phyloP scores from a whole-genome alignment of 768 basidiomycete species.

The Kondoa malvinella region DNA sequence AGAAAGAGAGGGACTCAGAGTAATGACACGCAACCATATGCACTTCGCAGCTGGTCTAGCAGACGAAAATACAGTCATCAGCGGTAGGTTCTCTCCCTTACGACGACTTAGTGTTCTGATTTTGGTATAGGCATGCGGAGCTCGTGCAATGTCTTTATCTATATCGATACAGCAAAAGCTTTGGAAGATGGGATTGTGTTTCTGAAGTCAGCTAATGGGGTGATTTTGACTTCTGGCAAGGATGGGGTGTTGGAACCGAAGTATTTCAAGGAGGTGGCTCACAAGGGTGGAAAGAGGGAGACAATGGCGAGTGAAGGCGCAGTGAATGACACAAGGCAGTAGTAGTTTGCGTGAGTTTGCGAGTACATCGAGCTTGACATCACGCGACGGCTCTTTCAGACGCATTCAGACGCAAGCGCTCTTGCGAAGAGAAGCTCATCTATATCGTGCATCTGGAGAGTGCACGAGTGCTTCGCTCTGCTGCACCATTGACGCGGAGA shows the following conservation, averaged over 20 bases:
- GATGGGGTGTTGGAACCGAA: slow-evolving; percentile 48
- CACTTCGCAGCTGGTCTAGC: slow-evolving; percentile 70
- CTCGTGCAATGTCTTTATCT: slow-evolving; percentile 62
- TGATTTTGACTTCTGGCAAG: slow-evolving; percentile 61
- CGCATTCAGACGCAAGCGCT: too few relatives aligned
- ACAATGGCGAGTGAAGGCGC: too few relatives aligned
- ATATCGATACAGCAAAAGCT: slow-evolving; percentile 43
- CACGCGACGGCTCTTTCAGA: too few relatives aligned
- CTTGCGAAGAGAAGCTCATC: too few relatives aligned
- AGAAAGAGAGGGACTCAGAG: slow-evolving; percentile 27
- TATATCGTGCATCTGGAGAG: too few relatives aligned
- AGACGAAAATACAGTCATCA: slow-evolving; percentile 47
- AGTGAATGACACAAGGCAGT: too few relatives aligned
- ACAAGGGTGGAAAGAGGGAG: slow-evolving; percentile 22
- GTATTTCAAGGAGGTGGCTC: slow-evolving; percentile 56
- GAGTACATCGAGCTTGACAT: too few relatives aligned
- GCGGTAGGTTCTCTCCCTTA: slow-evolving; percentile 40
- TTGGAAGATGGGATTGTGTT: slow-evolving; percentile 36
- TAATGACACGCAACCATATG: slow-evolving; percentile 76
- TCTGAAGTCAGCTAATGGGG: slow-evolving; percentile 67
- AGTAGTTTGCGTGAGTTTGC: too few relatives aligned
- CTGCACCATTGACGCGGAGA: too few relatives aligned
- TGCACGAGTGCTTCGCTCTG: too few relatives aligned
- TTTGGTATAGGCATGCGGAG: slow-evolving; percentile 55
- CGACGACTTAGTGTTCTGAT: background rate